Conservation (phyloP, 2,329 filamentous ascomycete species). For the Calonectria ilicicola region DNA sequence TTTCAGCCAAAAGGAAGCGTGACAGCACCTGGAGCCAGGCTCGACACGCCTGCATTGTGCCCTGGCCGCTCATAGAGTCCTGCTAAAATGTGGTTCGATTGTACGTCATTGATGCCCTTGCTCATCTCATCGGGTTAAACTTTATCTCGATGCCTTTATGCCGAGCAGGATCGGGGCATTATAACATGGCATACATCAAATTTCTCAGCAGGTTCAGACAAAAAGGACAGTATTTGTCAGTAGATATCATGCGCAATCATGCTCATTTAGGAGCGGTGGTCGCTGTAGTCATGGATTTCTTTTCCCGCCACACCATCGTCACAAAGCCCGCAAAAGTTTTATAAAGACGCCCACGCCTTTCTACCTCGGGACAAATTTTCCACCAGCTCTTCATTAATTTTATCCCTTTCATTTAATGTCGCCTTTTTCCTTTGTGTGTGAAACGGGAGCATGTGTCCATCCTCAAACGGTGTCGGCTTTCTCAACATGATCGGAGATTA, state of each 20-base stretch:
- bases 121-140: neutral
- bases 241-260: too few relatives aligned
- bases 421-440: neutral
- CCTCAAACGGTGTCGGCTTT: neutral
- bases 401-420: neutral
- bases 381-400: neutral
- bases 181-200: too few relatives aligned
- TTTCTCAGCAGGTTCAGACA: too few relatives aligned
- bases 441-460: neutral
- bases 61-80: neutral
- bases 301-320: neutral
- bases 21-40: neutral
- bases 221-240: too few relatives aligned
- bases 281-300: too few relatives aligned
- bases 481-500: neutral
- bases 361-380: neutral
- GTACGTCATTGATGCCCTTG: neutral
- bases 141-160: neutral
- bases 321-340: too few relatives aligned
- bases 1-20: neutral
- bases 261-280: too few relatives aligned
- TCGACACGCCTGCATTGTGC: neutral
- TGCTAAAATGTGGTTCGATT: neutral
- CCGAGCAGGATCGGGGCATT: too few relatives aligned
- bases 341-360: neutral